Conservation (phyloP, 306 rosid species). For the Astragalus glycyphyllos region DNA sequence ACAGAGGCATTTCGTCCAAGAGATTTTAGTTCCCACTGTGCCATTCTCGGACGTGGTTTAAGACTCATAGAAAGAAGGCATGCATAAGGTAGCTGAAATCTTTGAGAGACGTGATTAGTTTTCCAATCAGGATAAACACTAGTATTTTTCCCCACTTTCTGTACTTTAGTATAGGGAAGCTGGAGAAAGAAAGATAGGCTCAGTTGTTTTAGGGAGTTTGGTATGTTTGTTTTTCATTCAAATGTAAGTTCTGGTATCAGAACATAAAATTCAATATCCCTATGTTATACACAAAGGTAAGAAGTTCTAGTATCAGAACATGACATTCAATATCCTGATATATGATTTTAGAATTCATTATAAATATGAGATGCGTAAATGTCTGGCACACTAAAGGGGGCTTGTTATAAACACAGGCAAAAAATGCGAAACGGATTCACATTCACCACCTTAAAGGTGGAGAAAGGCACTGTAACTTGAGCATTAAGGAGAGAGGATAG, state of each 20-base stretch:
- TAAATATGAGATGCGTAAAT: neutral
- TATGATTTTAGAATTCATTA: neutral
- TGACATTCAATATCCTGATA: slow-evolving; percentile 17
- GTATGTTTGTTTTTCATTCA: neutral
- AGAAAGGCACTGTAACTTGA: too few relatives aligned
- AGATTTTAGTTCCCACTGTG: slow-evolving; percentile 34
- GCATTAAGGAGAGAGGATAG: too few relatives aligned
- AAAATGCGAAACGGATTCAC: neutral
- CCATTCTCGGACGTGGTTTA: slow-evolving; percentile 12
- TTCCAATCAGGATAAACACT: slow-evolving; percentile 20
- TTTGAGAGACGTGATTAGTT: slow-evolving; percentile 37
- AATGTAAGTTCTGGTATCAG: neutral
- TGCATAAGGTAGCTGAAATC: slow-evolving; percentile 39
- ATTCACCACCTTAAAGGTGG: too few relatives aligned
- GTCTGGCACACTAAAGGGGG: neutral
- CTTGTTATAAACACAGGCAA: neutral
- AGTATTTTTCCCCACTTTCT: neutral
- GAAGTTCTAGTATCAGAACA: too few relatives aligned
- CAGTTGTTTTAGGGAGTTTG: neutral
- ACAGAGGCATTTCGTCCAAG: slow-evolving; percentile 41
- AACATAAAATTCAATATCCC: too few relatives aligned
- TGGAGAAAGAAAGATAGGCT: neutral
- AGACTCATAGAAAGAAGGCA: slow-evolving; percentile 32
- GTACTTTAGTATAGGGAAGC: slow-evolving; percentile 14
- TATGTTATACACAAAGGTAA: too few relatives aligned